phyloP scores from a whole-genome alignment of 164 flowering plant genomes.

The Piper betle region DNA sequence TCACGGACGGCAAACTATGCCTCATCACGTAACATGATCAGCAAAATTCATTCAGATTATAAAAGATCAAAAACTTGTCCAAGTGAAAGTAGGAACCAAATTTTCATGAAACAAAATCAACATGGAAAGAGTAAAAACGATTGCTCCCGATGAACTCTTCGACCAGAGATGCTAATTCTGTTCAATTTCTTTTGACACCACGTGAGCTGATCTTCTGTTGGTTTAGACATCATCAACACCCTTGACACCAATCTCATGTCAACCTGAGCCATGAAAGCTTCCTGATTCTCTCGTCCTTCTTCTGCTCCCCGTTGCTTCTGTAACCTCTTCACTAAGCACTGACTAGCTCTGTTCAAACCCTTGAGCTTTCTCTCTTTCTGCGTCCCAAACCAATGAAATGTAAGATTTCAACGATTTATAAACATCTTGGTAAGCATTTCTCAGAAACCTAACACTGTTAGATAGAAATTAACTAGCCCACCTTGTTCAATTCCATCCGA shows the following conservation, averaged over 20 bases:
- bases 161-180: conserved; percentile 26
- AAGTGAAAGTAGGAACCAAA: no score
- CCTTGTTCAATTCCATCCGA: conserved; percentile 47
- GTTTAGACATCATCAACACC: conserved; percentile 58
- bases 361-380: conserved; percentile 77
- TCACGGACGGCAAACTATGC: no score
- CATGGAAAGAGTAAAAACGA: conserved; percentile 74
- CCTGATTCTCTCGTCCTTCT: conserved; percentile 8
- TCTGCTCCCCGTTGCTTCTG: conserved; percentile 32
- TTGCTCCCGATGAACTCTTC: conserved; percentile 40
- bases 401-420: no score
- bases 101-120: conserved; percentile 18
- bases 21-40: no score
- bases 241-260: conserved; percentile 57
- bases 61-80: no score
- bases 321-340: conserved; percentile 58
- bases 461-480: conserved; percentile 6
- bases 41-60: no score
- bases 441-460: neutral
- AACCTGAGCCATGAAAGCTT: conserved; percentile 34
- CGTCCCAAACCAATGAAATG: conserved; percentile 8
- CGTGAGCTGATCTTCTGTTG: conserved; percentile 46
- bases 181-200: conserved; percentile 68
- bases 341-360: conserved; percentile 50
- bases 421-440: neutral